Conservation (phyloP, 371 early-diverging fungal genomes). For the Scutellospora calospora region DNA sequence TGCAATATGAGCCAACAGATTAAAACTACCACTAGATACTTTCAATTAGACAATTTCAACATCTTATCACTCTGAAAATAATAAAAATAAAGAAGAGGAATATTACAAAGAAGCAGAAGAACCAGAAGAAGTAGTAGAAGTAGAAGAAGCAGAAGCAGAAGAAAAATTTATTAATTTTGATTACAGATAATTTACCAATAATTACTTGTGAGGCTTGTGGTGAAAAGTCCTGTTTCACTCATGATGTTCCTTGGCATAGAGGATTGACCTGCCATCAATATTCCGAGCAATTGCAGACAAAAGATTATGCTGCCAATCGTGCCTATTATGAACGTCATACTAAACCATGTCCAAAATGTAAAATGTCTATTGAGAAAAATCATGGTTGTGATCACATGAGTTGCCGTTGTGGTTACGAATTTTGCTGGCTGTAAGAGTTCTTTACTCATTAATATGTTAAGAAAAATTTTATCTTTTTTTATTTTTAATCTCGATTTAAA, state of each 20-base stretch:
- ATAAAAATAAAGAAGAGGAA: too few species aligned
- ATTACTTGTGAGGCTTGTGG: constrained; percentile 13
- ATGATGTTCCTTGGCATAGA: background rate
- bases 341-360: constrained; percentile 32
- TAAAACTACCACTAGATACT: too few species aligned
- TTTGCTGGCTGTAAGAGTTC: constrained; percentile 39
- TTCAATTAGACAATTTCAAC: too few species aligned
- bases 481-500: background rate
- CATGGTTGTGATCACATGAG: constrained; percentile 42
- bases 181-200: background rate
- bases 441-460: too few species aligned
- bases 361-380: constrained; percentile 36
- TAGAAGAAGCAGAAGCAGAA: too few species aligned
- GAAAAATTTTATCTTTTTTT: background rate
- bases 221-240: constrained; percentile 14
- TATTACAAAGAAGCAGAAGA: too few species aligned
- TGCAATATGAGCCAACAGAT: too few species aligned
- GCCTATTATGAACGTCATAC: constrained; percentile 28
- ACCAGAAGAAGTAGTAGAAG: too few species aligned
- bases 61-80: too few species aligned
- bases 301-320: constrained; percentile 17
- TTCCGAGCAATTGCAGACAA: background rate
- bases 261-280: background rate
- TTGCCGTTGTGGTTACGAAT: constrained; percentile 41
- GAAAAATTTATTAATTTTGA: background rate